Base-by-base conservation (phyloP, 2,329 filamentous ascomycete species). In the Fusarium globosum region DNA sequence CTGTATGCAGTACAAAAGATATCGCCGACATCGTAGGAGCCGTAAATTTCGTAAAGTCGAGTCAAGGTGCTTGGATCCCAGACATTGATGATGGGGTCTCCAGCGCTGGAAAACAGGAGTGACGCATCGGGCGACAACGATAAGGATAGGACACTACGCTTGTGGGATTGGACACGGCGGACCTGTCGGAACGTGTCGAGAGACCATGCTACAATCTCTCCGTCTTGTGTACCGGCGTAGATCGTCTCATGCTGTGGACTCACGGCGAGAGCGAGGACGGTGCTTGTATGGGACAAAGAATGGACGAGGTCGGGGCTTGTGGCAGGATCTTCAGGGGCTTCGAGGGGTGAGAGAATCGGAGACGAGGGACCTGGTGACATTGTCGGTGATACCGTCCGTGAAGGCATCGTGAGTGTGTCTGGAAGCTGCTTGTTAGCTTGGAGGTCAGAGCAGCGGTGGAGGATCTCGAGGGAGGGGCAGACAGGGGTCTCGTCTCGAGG, bases 1-100 rank as follows among this genome's bases (percentile, higher is more conserved):
- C 95, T 97, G 82, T 97, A 98, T 3, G 92, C 93, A n/a, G 97
- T 92, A 76, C 94, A 97, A 81, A 98, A 98, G 67, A 99, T 91
- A 83, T 99, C 96, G 68, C 96, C 96, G 45, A 97, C 93, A 77
- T 98, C 96, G 82, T 97, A 96, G 55, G 92, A 92, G 71, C 95
- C 97, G 85, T 97, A 97, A 70, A 98, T 93, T 72, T 96, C 94
- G 84, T 95, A 96, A 2, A 96, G 87, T 35, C 93, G 91, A 63
- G 88, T 89, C 81, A 97, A 91, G 11, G 90, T 92, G 48, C 86
- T 87, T 4, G 95, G 93, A 77, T 91, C 92, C 96, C 96, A 99
- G 46, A 97, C 94, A 81, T 97, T 98, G 79, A 98, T 92, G 66
- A 98, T 93, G 4, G 96, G 94, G 79, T 99, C 96, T 75, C 95